Conservation (phyloP, 305 asterid genomes). For the Fraxinus latifolia region DNA sequence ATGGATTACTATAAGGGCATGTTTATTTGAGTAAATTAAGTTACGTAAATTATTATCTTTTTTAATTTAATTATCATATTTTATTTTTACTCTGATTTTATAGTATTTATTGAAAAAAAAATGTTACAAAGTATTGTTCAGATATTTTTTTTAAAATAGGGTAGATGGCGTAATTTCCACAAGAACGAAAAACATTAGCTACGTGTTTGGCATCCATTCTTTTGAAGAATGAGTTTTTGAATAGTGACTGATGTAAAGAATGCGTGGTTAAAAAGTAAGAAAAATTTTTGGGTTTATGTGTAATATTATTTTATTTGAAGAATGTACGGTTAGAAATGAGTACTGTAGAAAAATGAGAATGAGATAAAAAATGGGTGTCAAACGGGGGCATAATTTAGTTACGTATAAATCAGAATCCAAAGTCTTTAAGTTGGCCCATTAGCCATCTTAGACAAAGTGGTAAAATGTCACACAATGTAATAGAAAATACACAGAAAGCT, state of each 20-base stretch:
- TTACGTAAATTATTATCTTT: not conserved
- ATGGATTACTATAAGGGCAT: not conserved
- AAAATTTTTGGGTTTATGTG: no score
- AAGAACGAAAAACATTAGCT: not conserved
- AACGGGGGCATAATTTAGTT: not conserved
- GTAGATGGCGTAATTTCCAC: not conserved
- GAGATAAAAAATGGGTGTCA: no score
- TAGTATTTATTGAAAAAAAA: no score
- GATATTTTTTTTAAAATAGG: not conserved
- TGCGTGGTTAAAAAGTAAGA: no score
- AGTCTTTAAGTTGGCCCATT: conserved; percentile 21
- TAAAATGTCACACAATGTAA: conserved; percentile 9
- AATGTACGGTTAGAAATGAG: no score
- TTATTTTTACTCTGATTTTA: not conserved
- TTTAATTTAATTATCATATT: not conserved
- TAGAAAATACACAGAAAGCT: conserved; percentile 27
- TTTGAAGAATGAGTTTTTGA: no score
- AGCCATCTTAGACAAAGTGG: conserved; percentile 14
- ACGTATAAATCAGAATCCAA: conserved; percentile 38
- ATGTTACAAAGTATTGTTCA: not conserved
- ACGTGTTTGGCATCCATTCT: no score
- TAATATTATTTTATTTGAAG: no score
- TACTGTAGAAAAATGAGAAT: no score
- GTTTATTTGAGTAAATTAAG: not conserved
- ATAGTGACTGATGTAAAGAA: no score